These are phyloP conservation scores for Trichaptum fuscoviolaceum DNA, from an alignment of 768 basidiomycete genomes.

Conservation along the genomic window DNA sequence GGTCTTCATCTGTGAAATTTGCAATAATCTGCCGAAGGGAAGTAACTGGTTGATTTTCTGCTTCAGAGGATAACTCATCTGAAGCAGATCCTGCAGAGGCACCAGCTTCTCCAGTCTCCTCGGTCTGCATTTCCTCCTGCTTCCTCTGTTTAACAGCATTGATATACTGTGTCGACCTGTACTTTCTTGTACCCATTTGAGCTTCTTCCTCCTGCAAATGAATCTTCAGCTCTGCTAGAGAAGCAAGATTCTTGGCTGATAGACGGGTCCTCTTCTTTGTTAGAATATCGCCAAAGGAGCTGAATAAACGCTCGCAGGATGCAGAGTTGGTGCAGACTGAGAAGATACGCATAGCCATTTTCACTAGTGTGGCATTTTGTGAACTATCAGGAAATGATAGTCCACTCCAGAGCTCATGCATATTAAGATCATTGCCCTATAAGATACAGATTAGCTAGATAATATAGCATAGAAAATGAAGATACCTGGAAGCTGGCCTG, in stretches of 20 bases:
- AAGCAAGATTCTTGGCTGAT: constrained; percentile 5
- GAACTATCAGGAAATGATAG: neutral
- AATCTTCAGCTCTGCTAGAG: constrained; percentile 6
- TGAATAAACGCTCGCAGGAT: constrained; percentile 15
- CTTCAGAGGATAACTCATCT: neutral
- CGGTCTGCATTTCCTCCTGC: neutral
- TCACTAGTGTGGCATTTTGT: neutral
- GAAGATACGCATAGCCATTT: constrained; percentile 10
- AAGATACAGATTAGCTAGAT: neutral
- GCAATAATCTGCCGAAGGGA: neutral
- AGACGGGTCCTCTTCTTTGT: constrained; percentile 11
- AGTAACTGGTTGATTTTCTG: neutral
- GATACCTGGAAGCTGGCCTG: neutral
- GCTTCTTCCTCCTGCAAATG: neutral
- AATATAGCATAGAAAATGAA: neutral
- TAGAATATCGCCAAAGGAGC: constrained; percentile 15
- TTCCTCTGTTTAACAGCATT: neutral
- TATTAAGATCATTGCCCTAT: neutral
- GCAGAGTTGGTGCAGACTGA: constrained; percentile 16
- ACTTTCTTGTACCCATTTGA: neutral
- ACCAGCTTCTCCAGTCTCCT: neutral
- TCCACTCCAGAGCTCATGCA: neutral
- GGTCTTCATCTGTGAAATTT: neutral
- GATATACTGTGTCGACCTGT: neutral
- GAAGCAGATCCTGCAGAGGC: neutral